These are phyloP conservation scores for Colletotrichum shisoi DNA, from an alignment of 2,329 filamentous ascomycete species.

Conservation along the genomic window DNA sequence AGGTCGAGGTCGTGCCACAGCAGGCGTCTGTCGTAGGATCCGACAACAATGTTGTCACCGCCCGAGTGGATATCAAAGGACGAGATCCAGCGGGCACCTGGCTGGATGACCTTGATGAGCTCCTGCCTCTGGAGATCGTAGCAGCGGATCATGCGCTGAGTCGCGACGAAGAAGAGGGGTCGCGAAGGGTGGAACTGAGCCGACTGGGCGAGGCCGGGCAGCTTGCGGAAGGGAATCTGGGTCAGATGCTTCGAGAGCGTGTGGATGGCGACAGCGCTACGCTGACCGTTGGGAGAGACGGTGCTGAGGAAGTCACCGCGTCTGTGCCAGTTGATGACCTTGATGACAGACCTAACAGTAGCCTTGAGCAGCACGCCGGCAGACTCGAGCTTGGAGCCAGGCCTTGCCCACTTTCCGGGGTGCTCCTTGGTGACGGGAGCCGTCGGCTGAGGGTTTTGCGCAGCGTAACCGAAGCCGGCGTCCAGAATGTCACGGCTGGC, in stretches of 20 bases:
- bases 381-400: slow-evolving; percentile 75
- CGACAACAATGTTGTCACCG: slow-evolving; percentile 92
- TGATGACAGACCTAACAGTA: slow-evolving; percentile 80
- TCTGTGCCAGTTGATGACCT: slow-evolving; percentile 91
- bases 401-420: slow-evolving; percentile 83
- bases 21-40: slow-evolving; percentile 90
- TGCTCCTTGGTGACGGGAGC: slow-evolving; percentile 72
- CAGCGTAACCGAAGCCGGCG: slow-evolving; percentile 92
- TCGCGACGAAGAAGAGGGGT: slow-evolving; percentile 94
- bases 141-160: slow-evolving; percentile 88
- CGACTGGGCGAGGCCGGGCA: slow-evolving; percentile 79
- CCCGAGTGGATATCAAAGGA: slow-evolving; percentile 92
- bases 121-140: slow-evolving; percentile 94
- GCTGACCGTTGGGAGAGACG: slow-evolving; percentile 80
- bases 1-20: slow-evolving; percentile 98
- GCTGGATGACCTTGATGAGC: slow-evolving; percentile 90
- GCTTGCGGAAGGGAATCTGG: slow-evolving; percentile 86
- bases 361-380: slow-evolving; percentile 81
- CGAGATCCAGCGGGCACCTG: slow-evolving; percentile 91
- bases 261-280: slow-evolving; percentile 88
- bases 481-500: slow-evolving; percentile 80
- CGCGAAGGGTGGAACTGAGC: slow-evolving; percentile 94
- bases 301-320: slow-evolving; percentile 94
- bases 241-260: slow-evolving; percentile 94
- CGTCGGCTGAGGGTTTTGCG: slow-evolving; percentile 67